These are phyloP conservation scores for Iris pallida DNA, from an alignment of 116 monocot species.

Conservation along the genomic window DNA sequence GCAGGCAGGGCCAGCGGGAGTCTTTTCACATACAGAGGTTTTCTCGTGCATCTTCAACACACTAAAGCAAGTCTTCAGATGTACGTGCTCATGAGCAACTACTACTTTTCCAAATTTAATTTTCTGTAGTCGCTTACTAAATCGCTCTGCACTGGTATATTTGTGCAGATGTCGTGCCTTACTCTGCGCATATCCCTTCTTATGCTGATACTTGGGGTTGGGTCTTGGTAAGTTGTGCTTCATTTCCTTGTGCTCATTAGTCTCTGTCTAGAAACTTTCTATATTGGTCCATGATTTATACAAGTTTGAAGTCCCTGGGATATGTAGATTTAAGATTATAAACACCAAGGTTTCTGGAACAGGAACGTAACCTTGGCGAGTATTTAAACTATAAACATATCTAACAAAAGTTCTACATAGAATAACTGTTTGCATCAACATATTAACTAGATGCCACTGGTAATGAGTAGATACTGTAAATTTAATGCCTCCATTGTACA, in stretches of 20 bases:
- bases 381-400: too few relatives aligned
- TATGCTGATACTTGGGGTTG: constrained; percentile 70
- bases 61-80: constrained; percentile 56
- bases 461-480: too few relatives aligned
- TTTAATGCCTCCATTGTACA: too few relatives aligned
- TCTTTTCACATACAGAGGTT: constrained; percentile 57
- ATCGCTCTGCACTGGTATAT: too few relatives aligned
- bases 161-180: constrained; percentile 57
- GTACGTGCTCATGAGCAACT: constrained; percentile 16
- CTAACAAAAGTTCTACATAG: too few relatives aligned
- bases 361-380: too few relatives aligned
- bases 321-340: too few relatives aligned
- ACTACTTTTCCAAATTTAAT: neutral
- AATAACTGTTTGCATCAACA: too few relatives aligned
- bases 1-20: constrained; percentile 62
- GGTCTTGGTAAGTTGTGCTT: constrained; percentile 37
- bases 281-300: too few relatives aligned
- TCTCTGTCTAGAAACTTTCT: neutral
- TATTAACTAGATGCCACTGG: too few relatives aligned
- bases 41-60: constrained; percentile 78
- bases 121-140: neutral
- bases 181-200: constrained; percentile 60
- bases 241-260: neutral
- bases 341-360: too few relatives aligned
- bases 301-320: too few relatives aligned